These are phyloP conservation scores for Fusarium illudens DNA, from an alignment of 2,329 filamentous ascomycete species.

Conservation along the genomic window DNA sequence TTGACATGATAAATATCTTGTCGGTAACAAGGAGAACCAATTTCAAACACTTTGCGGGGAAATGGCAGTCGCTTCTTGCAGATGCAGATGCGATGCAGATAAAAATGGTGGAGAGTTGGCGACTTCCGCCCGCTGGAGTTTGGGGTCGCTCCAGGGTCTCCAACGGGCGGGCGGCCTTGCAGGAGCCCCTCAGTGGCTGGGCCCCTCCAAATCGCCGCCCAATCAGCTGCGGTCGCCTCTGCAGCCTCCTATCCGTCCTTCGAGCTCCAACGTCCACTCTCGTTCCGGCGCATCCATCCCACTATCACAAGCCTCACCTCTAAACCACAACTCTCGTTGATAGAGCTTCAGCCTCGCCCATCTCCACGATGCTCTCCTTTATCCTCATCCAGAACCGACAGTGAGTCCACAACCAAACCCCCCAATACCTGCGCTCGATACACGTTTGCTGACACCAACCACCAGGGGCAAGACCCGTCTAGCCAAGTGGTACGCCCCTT, in stretches of 20 bases:
- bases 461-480: constrained; percentile 94
- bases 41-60: not conserved
- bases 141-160: constrained; percentile 5
- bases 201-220: not conserved
- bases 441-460: not conserved
- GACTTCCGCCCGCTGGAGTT: constrained; percentile 7
- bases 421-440: not conserved
- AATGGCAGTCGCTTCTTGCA: not conserved
- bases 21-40: not conserved
- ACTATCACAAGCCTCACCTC: constrained; percentile 18
- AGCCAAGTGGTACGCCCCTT: constrained; percentile 98
- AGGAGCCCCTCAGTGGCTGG: constrained; percentile 16
- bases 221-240: constrained; percentile 28
- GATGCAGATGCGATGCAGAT: not conserved
- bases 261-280: not conserved
- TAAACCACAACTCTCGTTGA: constrained; percentile 2
- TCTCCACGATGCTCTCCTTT: constrained; percentile 73
- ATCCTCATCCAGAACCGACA: constrained; percentile 91
- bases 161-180: constrained; percentile 22
- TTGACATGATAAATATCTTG: not conserved
- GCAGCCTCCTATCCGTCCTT: constrained; percentile 24
- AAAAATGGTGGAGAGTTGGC: not conserved
- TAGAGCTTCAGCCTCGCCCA: constrained; percentile 4
- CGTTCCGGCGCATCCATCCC: constrained; percentile 28
- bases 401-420: constrained; percentile 54